phyloP scores from a whole-genome alignment of 176 grass and related monocot genomes.

The Zizania latifolia region DNA sequence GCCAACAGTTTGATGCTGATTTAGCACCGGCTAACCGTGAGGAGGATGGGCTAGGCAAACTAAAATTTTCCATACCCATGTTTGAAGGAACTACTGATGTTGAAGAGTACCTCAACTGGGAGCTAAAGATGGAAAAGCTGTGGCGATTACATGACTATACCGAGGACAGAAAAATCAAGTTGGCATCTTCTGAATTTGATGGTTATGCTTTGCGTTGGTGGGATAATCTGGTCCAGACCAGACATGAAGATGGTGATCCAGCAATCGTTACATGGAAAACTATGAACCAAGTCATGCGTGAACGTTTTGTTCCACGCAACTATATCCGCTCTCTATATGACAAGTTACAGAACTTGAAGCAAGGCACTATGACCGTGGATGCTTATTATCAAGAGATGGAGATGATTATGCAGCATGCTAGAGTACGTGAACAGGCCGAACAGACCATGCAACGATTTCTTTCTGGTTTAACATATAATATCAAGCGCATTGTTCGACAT shows the following conservation, averaged over 20 bases:
- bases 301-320: background rate
- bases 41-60: too few species aligned
- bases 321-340: background rate
- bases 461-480: background rate
- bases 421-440: background rate
- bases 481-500: background rate
- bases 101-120: too few species aligned
- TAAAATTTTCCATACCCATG: too few species aligned
- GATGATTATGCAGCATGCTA: background rate
- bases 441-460: background rate
- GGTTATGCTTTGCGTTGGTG: too few species aligned
- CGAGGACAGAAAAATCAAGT: too few species aligned
- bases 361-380: background rate
- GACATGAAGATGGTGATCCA: background rate
- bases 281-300: background rate
- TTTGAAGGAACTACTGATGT: too few species aligned
- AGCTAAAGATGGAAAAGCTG: too few species aligned
- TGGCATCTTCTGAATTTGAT: too few species aligned
- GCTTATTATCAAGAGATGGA: background rate
- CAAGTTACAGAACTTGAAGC: too few species aligned
- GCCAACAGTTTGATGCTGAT: too few species aligned
- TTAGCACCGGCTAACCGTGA: too few species aligned
- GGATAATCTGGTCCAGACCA: background rate
- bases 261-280: background rate
- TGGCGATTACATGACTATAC: too few species aligned